phyloP scores from a whole-genome alignment of 805 yeast species.

The Saccharomyces eubayanus region DNA sequence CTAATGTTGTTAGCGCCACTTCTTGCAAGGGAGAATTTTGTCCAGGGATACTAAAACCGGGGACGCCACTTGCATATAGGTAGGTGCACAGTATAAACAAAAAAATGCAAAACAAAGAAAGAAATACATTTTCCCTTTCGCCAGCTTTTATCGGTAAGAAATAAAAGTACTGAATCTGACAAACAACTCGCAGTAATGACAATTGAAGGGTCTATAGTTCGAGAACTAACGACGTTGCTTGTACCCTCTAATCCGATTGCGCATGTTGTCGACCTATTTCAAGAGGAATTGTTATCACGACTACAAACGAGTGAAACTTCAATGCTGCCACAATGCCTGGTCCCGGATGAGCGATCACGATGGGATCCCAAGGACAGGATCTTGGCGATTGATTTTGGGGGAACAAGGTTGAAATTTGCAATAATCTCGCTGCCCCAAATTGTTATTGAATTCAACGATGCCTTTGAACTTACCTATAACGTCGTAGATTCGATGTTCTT shows the following conservation, averaged over 20 bases:
- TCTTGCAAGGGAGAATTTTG: background rate
- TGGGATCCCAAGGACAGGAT: constrained; percentile 1
- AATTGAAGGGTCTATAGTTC: background rate
- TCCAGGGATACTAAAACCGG: background rate
- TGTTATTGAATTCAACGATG: constrained; percentile 8
- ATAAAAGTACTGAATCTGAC: constrained; percentile 1
- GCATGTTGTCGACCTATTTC: constrained; percentile 7
- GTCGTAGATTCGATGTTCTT: constrained; percentile 17
- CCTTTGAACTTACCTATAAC: constrained; percentile 8
- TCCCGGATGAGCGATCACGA: background rate
- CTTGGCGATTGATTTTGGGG: constrained; percentile 27
- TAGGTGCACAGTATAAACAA: background rate
- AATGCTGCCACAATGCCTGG: constrained; percentile 15
- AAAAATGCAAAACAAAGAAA: background rate
- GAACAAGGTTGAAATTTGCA: constrained; percentile 22
- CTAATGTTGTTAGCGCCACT: background rate
- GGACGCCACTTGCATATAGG: background rate
- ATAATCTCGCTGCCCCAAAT: constrained; percentile 10
- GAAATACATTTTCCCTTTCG: background rate
- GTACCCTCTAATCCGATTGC: constrained; percentile 10
- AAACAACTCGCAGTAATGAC: constrained; percentile 1
- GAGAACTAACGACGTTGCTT: constrained; percentile 4
- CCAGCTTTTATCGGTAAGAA: background rate
- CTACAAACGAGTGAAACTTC: constrained; percentile 14
- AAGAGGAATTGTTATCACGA: constrained; percentile 11